Percentiles rank a stretch among this genome's conserved stretches.
Evolutionary conservation across 331 rosid genomes (phyloP).

Genomic region (Pyrus hybrid): DNA sequence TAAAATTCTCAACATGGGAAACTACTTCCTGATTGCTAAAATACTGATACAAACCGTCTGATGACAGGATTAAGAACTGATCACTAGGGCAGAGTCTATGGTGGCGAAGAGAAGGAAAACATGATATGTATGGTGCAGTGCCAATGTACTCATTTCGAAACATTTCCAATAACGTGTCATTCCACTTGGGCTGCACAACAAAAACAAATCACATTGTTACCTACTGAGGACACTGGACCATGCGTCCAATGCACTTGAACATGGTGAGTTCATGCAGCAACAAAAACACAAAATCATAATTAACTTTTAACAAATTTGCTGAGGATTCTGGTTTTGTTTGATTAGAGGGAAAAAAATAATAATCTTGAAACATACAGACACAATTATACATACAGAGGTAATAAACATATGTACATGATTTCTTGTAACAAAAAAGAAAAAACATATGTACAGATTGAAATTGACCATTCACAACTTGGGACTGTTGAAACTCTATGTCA

Average conservation of each 20-base stretch:
- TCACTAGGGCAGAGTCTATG: constrained; percentile 66
- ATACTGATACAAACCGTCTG: constrained; percentile 90
- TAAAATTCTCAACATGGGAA: constrained; percentile 72
- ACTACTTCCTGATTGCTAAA: constrained; percentile 87
- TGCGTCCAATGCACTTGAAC: neutral
- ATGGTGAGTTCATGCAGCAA: neutral
- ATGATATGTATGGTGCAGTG: constrained; percentile 75
- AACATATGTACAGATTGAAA: neutral
- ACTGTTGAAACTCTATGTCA: neutral
- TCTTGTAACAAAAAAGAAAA: too few relatives aligned
- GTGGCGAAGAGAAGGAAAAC: constrained; percentile 80
- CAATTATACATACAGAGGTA: too few relatives aligned
- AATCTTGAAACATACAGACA: too few relatives aligned
- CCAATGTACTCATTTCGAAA: constrained; percentile 88
- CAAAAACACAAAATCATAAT: neutral
- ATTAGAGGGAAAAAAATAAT: neutral
- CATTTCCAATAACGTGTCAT: constrained; percentile 74
- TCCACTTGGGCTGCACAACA: constrained; percentile 77
- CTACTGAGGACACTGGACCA: neutral
- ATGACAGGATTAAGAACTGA: constrained; percentile 86
- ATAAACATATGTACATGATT: too few relatives aligned
- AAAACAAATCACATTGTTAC: constrained; percentile 16
- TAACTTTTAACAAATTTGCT: neutral
- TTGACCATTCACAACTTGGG: neutral
- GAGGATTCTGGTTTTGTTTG: neutral